Base-by-base conservation (phyloP, 108 stramenopile genomes). In the Parietichytrium sp. region DNA sequence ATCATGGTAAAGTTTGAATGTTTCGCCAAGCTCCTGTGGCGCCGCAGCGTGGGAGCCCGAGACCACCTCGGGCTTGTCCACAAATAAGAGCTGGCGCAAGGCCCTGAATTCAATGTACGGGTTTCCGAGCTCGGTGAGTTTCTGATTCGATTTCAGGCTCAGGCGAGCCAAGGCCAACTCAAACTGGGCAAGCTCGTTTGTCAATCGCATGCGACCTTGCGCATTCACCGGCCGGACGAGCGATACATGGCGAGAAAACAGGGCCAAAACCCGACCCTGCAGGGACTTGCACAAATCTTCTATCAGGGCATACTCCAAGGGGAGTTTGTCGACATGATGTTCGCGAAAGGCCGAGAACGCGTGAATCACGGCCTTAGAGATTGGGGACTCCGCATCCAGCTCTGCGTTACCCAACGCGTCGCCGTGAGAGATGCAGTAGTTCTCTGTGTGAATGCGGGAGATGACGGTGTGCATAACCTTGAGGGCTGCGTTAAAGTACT, bases 321-420 rank as follows among this genome's bases (percentile, higher is more conserved):
- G 61, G n/a, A 72, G 61, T 42, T 72, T 72, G 36, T 72, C 61
- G 23, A 72, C 38, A 42, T 72, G 61, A n/a, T 72, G 38, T 20
- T 6, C 45, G 3, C 61, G 61, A 10, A 72, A 25, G 42, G 61
- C 1, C 33, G 20, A 23, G 29, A 72, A 33, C 10, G 61, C 61
- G 20, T 25, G 10, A n/a, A 45, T 42, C 13, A 72, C 36, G 15
- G 61, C 42, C 36, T 12, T 72, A n/a, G 45, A 45, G 42, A 45
- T 45, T 15, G 61, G 61, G 3, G 61, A 72, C 6, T 72, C 61
- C 15, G 61, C 33, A 23, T 72, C 61, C 61, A 72, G 36, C 1
- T 72, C 61, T 16, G 20, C 61, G 15, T 55, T 42, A n/a, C 38
- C 33, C 25, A 33, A 33, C 38, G 38, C 38, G n/a, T n/a, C n/a